Base-by-base conservation (phyloP, 345 rosid species). In the Eutrema japonicum region DNA sequence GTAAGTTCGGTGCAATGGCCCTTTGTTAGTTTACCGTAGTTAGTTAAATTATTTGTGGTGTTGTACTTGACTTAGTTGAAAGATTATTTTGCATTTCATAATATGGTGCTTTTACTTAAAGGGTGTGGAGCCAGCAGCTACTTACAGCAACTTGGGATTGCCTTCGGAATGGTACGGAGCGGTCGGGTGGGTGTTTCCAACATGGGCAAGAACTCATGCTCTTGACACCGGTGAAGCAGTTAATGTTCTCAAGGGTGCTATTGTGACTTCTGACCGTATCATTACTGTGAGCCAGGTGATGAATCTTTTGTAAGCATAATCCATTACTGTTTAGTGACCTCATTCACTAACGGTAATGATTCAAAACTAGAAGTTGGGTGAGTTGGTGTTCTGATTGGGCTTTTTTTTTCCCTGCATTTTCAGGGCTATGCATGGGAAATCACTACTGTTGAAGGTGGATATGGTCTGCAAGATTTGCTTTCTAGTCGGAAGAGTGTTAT, bases 211-310 rank as follows among this genome's bases (percentile, higher is more conserved):
- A 83, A 81, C 97, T 10, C 99, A 95, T 81, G 97, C 99, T 53
- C 97, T 95, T n/a, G 99, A 95, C 85, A 89, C 92, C 2, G 99
- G 99, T 55, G 96, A 87, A 84, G 97, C 99, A 4, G 96, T 95
- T 72, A 95, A 89, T 84, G 74, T 95, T 79, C 86, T 95, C 33
- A 95, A 95, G 88, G 96, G 99, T 82, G 97, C 96, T 70, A 80
- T 95, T 61, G 97, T 95, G 50, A 88, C 99, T 68, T 82, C 96
- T 48, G 99, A 95, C 75, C 85, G 96, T 50, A 81, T 95, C 72
- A 81, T 95, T 56, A 89, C 99, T 13, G 97, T 95, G 77, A 95
- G 96, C 89, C 83, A 95, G 96, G 97, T 94, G 59, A 79, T 68
- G 63, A 37, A n/a, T 54, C 53, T 54, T n/a, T 71, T 61, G 46